Evolutionary conservation across 768 basidiomycete genomes (phyloP).

Genomic region (Lactifluus volemus): DNA sequence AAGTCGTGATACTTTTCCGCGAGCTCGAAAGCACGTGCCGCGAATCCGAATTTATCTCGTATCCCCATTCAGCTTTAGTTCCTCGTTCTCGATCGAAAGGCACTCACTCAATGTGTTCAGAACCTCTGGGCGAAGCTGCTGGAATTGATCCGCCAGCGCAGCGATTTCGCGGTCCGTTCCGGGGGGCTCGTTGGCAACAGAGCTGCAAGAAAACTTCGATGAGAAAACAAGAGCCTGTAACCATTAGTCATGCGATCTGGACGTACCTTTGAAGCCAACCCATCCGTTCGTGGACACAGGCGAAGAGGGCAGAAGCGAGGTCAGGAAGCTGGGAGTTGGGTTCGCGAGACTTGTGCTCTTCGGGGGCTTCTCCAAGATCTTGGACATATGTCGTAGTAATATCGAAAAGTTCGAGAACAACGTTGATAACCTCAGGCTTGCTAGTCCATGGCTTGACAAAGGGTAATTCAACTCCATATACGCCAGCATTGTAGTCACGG

Average conservation of each 20-base stretch:
- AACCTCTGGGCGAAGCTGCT: constrained; percentile 62
- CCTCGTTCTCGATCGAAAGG: background rate
- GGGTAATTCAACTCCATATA: constrained; percentile 70
- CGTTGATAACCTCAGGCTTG: constrained; percentile 54
- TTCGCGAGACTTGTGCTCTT: constrained; percentile 27
- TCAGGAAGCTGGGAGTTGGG: constrained; percentile 51
- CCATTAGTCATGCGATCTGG: background rate
- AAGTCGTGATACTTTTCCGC: constrained; percentile 88
- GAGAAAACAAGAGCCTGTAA: background rate
- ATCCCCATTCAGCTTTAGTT: background rate
- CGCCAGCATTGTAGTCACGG: constrained; percentile 56
- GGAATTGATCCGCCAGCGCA: constrained; percentile 58
- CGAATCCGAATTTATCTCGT: constrained; percentile 58
- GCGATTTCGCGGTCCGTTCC: constrained; percentile 47
- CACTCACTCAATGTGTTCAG: constrained; percentile 72
- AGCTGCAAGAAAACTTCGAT: constrained; percentile 26
- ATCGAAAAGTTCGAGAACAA: constrained; percentile 64
- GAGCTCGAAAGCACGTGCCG: constrained; percentile 64
- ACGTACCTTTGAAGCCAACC: constrained; percentile 57
- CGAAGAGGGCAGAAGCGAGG: constrained; percentile 54
- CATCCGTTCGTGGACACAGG: constrained; percentile 57
- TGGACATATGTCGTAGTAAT: constrained; percentile 45
- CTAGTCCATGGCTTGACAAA: constrained; percentile 84
- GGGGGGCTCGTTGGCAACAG: constrained; percentile 37
- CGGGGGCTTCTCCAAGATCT: constrained; percentile 26